phyloP scores from a whole-genome alignment of 495 filamentous ascomycete species.

The Lasiosphaeris hirsuta region DNA sequence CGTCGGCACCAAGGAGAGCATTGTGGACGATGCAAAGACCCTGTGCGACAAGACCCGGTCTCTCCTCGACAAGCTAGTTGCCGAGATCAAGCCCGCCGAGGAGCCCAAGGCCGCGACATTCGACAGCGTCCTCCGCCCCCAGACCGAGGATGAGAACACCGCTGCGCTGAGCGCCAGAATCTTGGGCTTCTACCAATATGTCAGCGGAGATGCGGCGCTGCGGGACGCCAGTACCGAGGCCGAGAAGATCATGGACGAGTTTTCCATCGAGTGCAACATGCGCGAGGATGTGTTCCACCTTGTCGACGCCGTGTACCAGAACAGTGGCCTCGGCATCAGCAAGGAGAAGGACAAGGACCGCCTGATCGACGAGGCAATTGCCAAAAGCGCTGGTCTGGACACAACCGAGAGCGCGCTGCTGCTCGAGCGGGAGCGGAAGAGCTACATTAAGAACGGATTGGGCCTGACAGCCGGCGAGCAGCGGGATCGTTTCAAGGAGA shows the following conservation, averaged over 20 bases:
- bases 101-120: conserved; percentile 56
- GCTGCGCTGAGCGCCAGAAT: conserved; percentile 58
- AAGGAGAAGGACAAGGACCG: conserved; percentile 34
- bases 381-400: conserved; percentile 30
- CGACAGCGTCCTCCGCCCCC: conserved; percentile 58
- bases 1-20: conserved; percentile 71
- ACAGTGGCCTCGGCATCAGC: conserved; percentile 40
- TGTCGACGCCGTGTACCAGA: conserved; percentile 52
- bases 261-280: conserved; percentile 57
- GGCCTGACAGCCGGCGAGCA: conserved; percentile 51
- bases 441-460: conserved; percentile 55
- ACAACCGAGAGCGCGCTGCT: conserved; percentile 50
- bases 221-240: conserved; percentile 61
- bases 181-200: conserved; percentile 75
- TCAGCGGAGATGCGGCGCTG: conserved; percentile 64
- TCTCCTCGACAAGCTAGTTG: conserved; percentile 72
- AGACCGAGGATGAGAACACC: conserved; percentile 65
- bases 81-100: conserved; percentile 55
- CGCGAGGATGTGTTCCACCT: conserved; percentile 59
- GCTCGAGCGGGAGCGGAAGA: conserved; percentile 57
- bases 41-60: conserved; percentile 65
- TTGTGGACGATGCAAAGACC: conserved; percentile 72
- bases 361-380: conserved; percentile 27
- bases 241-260: conserved; percentile 59
- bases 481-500: conserved; percentile 61